phyloP scores from a whole-genome alignment of 345 rosid genomes.

The Punica granatum region DNA sequence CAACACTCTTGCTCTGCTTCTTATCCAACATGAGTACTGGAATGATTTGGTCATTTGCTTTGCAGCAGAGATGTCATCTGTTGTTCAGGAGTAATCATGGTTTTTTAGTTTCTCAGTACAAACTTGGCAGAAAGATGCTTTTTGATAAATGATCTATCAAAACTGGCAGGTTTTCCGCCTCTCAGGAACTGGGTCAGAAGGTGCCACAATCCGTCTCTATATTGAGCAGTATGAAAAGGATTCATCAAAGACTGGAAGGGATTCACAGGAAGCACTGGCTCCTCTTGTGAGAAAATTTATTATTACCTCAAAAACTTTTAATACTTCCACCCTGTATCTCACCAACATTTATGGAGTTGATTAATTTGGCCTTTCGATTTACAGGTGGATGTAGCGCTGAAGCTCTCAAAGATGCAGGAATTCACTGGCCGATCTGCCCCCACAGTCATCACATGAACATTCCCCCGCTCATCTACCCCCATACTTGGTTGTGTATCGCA shows the following conservation, averaged over 20 bases:
- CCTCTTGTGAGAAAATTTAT: conserved; percentile 57
- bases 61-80: not conserved
- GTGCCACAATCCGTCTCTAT: conserved; percentile 95
- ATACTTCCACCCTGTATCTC: not conserved
- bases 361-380: not conserved
- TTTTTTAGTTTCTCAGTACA: not conserved
- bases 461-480: not conserved
- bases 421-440: conserved; percentile 93
- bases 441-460: conserved; percentile 75
- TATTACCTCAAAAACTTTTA: not conserved
- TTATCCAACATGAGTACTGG: no score
- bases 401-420: conserved; percentile 87
- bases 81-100: not conserved
- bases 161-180: conserved; percentile 78
- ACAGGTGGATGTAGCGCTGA: conserved; percentile 90
- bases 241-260: conserved; percentile 80
- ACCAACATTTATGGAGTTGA: not conserved
- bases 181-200: conserved; percentile 98
- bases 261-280: conserved; percentile 79
- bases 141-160: not conserved
- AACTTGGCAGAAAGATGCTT: not conserved
- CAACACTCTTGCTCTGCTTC: not conserved
- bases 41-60: not conserved
- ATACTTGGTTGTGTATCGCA: not conserved
- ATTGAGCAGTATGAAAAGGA: conserved; percentile 97